Evolutionary conservation across 2,329 filamentous ascomycete species (phyloP).

Genomic region (Colletotrichum chrysophilum): DNA sequence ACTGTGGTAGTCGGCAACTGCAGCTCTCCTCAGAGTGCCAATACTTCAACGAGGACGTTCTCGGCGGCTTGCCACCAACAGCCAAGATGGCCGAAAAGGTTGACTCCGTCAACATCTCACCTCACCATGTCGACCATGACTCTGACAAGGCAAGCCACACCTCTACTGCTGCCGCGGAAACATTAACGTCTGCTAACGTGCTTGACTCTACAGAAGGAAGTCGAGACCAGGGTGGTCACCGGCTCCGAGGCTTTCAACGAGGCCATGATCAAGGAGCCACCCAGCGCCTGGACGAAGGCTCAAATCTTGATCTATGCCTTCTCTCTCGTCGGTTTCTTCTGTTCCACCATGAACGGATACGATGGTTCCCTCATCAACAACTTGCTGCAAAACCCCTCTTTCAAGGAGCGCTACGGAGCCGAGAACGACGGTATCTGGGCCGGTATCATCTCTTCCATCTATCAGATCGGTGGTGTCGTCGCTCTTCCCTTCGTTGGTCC

Average conservation of each 20-base stretch:
- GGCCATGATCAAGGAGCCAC: conserved; percentile 58
- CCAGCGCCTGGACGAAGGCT: conserved; percentile 41
- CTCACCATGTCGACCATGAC: conserved; percentile 15
- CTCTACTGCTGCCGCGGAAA: rapidly evolving
- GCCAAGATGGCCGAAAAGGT: conserved; percentile 18
- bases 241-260: conserved; percentile 61
- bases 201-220: conserved; percentile 11
- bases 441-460: conserved; percentile 55
- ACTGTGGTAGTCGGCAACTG: conserved; percentile 11
- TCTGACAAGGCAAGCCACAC: conserved; percentile 14
- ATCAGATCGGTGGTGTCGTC: conserved; percentile 55
- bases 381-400: conserved; percentile 46
- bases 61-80: not conserved
- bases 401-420: conserved; percentile 43
- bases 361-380: conserved; percentile 57
- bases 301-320: conserved; percentile 48
- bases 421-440: conserved; percentile 51
- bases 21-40: not conserved
- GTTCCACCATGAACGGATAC: conserved; percentile 58
- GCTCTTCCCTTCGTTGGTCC: conserved; percentile 53
- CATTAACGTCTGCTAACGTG: not conserved
- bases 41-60: not conserved
- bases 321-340: conserved; percentile 53
- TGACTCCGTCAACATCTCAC: conserved; percentile 19
- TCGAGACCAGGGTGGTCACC: conserved; percentile 48